Evolutionary conservation across 805 yeast genomes (phyloP), one percentile per base, ranked within the genome.

Genomic region (Kuraishia hungarica): DNA sequence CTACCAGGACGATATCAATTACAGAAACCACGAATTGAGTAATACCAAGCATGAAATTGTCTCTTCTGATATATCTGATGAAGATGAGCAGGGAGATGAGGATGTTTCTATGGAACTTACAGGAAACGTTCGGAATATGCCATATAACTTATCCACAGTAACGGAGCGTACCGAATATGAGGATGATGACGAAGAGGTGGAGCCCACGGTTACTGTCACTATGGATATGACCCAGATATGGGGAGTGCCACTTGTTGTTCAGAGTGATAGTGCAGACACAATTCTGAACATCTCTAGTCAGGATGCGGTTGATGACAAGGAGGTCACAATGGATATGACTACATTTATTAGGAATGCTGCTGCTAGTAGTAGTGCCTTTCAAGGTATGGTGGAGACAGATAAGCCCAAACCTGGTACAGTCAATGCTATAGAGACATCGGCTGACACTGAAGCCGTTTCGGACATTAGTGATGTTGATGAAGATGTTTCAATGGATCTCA

Each of bases 321-420:
- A 56, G 21, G 47, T 52, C 23, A 48, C 60, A 5, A 61, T 55
- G 57, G 62, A 61, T 13, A 39, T 57, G 24, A 62, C 65, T 11
- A 58, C 51, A 51, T 55, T 48, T 28, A 26, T 29, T 20, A 48
- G 50, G 48, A 54, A 35, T 26, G 17, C 28, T 53, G 47, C 26
- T 15, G 23, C 22, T 22, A 50, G 43, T 28, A 39, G 24, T 17
- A 39, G 43, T 35, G 43, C 11, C 22, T 28, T 19, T 19, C 11
- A 46, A 29, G 29, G 56, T n/a, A 51, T 26, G 23, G 56, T 23
- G 46, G 43, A 29, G 22, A 8, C 15, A n/a, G 39, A 20, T 52
- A 50, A 24, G 17, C 17, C 24, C 2, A 13, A 11, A 11, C 39
- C 35, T n/a, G n/a, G n/a, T n/a, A n/a, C 10, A 26, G 8, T 26